phyloP scores from a whole-genome alignment of 2,329 filamentous ascomycete genomes.

The Ophiostoma quercus region DNA sequence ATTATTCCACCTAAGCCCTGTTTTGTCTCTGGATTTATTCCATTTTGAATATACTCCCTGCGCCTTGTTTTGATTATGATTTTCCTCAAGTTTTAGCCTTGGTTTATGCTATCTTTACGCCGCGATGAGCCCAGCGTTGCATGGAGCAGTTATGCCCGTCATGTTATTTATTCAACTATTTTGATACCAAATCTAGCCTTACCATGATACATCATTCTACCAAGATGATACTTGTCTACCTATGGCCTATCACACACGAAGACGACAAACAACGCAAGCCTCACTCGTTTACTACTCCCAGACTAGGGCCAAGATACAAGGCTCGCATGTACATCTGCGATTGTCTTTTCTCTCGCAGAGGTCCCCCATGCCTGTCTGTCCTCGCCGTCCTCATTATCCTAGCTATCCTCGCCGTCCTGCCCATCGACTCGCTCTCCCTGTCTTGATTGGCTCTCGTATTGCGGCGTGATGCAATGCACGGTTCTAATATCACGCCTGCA shows the following conservation, averaged over 20 bases:
- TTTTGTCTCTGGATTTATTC: background rate
- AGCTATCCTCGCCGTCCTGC: background rate
- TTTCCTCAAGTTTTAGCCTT: background rate
- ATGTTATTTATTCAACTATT: background rate
- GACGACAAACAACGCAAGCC: background rate
- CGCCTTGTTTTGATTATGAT: background rate
- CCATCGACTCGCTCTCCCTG: background rate
- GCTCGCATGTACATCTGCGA: background rate
- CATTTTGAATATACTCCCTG: conserved; percentile 7
- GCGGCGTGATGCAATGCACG: background rate
- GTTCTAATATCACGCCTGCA: conserved; percentile 2
- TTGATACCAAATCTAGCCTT: background rate
- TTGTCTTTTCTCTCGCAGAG: background rate
- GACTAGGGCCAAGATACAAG: background rate
- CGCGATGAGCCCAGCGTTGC: background rate
- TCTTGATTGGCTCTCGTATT: conserved; percentile 2
- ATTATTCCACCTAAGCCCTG: background rate
- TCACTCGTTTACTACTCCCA: background rate
- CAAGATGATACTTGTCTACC: background rate
- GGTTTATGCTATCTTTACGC: background rate
- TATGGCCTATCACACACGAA: background rate
- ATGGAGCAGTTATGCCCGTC: background rate
- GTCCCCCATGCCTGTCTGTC: background rate
- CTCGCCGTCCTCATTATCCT: background rate
- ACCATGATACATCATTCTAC: background rate